A percentile compares a stretch with the other conserved stretches of the same genome.
These are phyloP conservation scores for Penicillium oxalicum DNA, from an alignment of 2,329 filamentous ascomycete species.

Conservation along the genomic window DNA sequence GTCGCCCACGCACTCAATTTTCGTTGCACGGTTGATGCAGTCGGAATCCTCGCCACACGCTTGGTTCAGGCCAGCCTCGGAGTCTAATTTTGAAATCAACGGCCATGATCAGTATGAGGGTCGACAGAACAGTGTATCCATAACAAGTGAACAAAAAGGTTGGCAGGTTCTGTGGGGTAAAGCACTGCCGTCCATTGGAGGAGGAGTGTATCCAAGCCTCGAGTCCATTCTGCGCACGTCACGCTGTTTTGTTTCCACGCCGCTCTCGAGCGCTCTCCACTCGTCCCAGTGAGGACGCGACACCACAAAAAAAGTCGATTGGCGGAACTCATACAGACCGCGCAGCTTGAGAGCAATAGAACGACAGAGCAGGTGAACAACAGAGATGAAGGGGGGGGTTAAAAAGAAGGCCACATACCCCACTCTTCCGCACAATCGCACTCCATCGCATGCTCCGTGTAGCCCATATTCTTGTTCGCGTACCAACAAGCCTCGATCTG, in stretches of 20 bases:
- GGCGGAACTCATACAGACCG: background rate
- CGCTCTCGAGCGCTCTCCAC: no score
- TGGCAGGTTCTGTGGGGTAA: no score
- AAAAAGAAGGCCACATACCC: conserved; percentile 57
- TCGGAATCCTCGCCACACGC: conserved; percentile 95
- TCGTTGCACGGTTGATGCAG: conserved; percentile 96
- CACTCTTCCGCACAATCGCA: conserved; percentile 94
- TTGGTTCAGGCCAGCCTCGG: conserved; percentile 55
- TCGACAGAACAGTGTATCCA: conserved; percentile 1
- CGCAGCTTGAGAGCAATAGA: no score
- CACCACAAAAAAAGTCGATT: background rate
- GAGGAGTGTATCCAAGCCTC: background rate
- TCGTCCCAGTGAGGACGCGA: background rate
- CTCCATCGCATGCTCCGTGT: conserved; percentile 86
- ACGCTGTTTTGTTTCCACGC: background rate
- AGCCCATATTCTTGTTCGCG: conserved; percentile 83
- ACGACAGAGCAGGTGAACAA: background rate
- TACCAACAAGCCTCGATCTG: conserved; percentile 83
- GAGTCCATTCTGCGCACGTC: background rate
- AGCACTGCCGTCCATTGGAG: conserved; percentile 1
- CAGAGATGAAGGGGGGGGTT: background rate
- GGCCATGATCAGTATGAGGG: conserved; percentile 8
- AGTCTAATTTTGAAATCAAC: conserved; percentile 36
- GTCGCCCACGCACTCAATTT: conserved; percentile 88
- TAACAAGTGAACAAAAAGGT: background rate